Evolutionary conservation across 73 alveolate genomes (phyloP).

Genomic region (Paramecium octaurelia): DNA sequence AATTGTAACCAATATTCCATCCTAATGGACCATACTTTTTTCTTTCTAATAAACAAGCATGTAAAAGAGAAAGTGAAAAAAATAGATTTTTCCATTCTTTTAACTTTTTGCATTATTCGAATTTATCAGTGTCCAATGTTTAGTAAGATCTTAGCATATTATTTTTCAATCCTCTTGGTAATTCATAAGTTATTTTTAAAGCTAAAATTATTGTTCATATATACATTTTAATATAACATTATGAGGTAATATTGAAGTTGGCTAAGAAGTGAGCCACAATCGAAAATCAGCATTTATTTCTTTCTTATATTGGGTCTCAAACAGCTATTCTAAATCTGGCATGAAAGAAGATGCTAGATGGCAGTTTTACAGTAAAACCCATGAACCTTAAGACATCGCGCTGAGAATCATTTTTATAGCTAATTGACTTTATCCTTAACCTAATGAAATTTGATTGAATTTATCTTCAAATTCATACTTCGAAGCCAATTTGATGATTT

Average conservation of each 20-base stretch:
- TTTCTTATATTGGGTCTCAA: slow-evolving; percentile 72
- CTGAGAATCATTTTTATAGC: slow-evolving; percentile 89
- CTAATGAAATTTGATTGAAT: slow-evolving; percentile 80
- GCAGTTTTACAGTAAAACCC: slow-evolving; percentile 96
- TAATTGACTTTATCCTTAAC: slow-evolving; percentile 88
- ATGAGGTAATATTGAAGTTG: slow-evolving; percentile 93
- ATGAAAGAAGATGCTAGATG: slow-evolving; percentile 92
- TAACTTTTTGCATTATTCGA: slow-evolving; percentile 75
- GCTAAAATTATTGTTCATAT: slow-evolving; percentile 75
- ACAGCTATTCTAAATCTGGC: slow-evolving; percentile 91
- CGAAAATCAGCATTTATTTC: slow-evolving; percentile 89
- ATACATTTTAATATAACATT: slow-evolving; percentile 91
- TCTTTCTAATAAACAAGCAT: slow-evolving; percentile 93
- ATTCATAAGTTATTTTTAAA: slow-evolving; percentile 94
- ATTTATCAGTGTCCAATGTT: background rate
- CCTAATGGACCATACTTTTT: slow-evolving; percentile 97
- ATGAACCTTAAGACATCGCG: slow-evolving; percentile 85
- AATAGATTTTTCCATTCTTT: slow-evolving; percentile 92
- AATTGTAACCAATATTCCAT: slow-evolving; percentile 91
- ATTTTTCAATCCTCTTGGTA: slow-evolving; percentile 93
- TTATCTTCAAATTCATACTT: slow-evolving; percentile 73
- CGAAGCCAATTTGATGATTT: background rate
- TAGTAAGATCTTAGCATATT: slow-evolving; percentile 82
- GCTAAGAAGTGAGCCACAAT: slow-evolving; percentile 95
- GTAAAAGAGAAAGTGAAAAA: slow-evolving; percentile 96